Conservation (phyloP, 768 basidiomycete species). For the Rhizopogon rudus region DNA sequence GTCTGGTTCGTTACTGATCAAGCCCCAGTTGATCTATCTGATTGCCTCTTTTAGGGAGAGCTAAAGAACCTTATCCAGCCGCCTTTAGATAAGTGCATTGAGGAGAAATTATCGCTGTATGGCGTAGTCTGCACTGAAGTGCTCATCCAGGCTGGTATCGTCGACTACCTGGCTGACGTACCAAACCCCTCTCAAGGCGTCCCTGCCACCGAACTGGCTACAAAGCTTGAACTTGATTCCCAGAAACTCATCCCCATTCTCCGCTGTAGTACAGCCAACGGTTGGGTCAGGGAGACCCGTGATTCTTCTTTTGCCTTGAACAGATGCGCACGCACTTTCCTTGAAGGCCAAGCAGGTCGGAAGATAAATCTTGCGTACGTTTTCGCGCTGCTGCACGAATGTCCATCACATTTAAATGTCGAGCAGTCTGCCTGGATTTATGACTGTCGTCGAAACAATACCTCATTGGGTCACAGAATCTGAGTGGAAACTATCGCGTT, state of each 20-base stretch:
- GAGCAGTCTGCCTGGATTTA: conserved; percentile 11
- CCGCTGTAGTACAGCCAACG: conserved; percentile 10
- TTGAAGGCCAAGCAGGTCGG: conserved; percentile 9
- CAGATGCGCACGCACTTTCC: conserved; percentile 11
- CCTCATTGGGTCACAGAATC: conserved; percentile 8
- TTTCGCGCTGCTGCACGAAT: neutral
- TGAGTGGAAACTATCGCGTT: conserved; percentile 11
- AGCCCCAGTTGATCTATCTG: neutral
- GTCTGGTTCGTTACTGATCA: neutral
- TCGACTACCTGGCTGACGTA: conserved; percentile 9
- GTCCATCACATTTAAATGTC: neutral
- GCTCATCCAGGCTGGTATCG: conserved; percentile 11
- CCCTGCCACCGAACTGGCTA: conserved; percentile 7
- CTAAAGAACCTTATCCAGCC: neutral
- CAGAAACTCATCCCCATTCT: conserved; percentile 11
- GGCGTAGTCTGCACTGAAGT: conserved; percentile 12
- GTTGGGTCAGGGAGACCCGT: conserved; percentile 15
- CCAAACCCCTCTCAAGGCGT: conserved; percentile 4
- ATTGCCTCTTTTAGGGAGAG: neutral
- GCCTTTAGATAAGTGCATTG: conserved; percentile 1
- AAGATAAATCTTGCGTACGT: conserved; percentile 9
- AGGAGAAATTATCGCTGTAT: conserved; percentile 8
- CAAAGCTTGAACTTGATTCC: conserved; percentile 9
- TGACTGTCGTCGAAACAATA: conserved; percentile 6
- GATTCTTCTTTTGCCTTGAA: conserved; percentile 14